A percentile compares a stretch with the other conserved stretches of the same genome.
Evolutionary conservation across 2,329 filamentous ascomycete genomes (phyloP).

Genomic region (Aspergillus eucalypticola): DNA sequence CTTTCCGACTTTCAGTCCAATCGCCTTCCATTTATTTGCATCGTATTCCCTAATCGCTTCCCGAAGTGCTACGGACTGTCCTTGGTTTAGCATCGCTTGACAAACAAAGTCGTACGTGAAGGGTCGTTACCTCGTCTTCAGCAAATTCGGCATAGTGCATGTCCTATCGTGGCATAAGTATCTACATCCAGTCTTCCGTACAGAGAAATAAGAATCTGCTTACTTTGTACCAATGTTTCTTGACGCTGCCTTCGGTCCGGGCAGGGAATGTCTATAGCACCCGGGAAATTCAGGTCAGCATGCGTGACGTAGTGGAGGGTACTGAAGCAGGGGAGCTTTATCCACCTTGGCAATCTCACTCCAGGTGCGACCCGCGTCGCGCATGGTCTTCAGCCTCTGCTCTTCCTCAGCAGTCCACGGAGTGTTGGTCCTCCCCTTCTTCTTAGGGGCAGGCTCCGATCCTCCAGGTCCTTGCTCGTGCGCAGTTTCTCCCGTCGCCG

Average conservation of each 20-base stretch:
- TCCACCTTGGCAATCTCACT: constrained; percentile 94
- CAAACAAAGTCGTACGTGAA: neutral
- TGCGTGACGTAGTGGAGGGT: neutral
- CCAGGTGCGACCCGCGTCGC: constrained; percentile 91
- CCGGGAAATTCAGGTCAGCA: constrained; percentile 1
- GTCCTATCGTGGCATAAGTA: constrained; percentile 60
- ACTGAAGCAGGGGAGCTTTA: constrained; percentile 12
- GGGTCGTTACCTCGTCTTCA: constrained; percentile 76
- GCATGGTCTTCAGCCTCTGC: constrained; percentile 86
- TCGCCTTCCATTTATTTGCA: constrained; percentile 97
- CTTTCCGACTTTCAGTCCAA: constrained; percentile 95
- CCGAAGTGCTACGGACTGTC: constrained; percentile 59
- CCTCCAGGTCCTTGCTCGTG: constrained; percentile 25
- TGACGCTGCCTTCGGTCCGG: constrained; percentile 94
- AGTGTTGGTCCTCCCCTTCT: constrained; percentile 97
- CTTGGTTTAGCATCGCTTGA: neutral
- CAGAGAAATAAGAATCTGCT: constrained; percentile 19
- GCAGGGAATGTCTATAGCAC: constrained; percentile 75
- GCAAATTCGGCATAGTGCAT: constrained; percentile 99
- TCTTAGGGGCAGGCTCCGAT: constrained; percentile 49
- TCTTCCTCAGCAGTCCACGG: constrained; percentile 97
- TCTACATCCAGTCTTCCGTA: neutral
- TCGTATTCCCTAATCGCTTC: constrained; percentile 99
- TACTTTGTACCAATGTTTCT: constrained; percentile 99
- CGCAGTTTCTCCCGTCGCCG: constrained; percentile 33